A percentile compares a stretch with the other conserved stretches of the same genome.
phyloP scores from a whole-genome alignment of 768 basidiomycete genomes.

The Cubamyces sp. region DNA sequence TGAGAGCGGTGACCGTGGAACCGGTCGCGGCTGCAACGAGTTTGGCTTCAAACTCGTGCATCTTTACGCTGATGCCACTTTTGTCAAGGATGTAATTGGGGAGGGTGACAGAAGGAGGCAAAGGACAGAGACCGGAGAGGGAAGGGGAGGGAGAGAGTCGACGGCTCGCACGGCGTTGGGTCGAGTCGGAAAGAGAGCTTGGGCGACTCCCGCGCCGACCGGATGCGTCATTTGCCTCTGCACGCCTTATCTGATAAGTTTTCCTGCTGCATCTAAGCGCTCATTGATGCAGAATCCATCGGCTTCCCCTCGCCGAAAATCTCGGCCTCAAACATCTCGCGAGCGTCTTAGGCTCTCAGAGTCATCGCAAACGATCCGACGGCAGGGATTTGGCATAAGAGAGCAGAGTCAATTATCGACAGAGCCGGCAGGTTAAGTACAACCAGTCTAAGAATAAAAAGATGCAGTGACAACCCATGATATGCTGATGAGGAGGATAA shows the following conservation, averaged over 20 bases:
- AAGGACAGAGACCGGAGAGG: not conserved
- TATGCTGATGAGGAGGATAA: constrained; percentile 20
- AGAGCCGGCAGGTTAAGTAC: constrained; percentile 27
- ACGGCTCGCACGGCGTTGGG: constrained; percentile 14
- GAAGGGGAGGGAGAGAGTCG: constrained; percentile 5
- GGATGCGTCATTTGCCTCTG: constrained; percentile 16
- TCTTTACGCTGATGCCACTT: constrained; percentile 29
- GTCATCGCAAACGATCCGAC: not conserved
- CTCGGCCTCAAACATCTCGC: no score
- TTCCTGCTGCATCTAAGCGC: constrained; percentile 11
- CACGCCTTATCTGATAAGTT: constrained; percentile 23
- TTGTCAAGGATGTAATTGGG: not conserved
- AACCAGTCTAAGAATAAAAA: constrained; percentile 28
- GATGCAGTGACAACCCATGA: constrained; percentile 27
- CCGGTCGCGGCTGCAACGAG: constrained; percentile 79
- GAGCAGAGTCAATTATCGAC: constrained; percentile 21
- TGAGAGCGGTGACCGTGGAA: constrained; percentile 79
- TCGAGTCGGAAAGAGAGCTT: constrained; percentile 12
- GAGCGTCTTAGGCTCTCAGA: no score
- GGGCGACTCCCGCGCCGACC: constrained; percentile 17
- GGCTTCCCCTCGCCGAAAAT: not conserved
- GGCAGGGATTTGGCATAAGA: not conserved
- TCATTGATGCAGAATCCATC: not conserved
- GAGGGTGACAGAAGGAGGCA: not conserved
- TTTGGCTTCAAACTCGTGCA: constrained; percentile 81